Conservation (phyloP, 116 monocot species). For the Zostera marina region DNA sequence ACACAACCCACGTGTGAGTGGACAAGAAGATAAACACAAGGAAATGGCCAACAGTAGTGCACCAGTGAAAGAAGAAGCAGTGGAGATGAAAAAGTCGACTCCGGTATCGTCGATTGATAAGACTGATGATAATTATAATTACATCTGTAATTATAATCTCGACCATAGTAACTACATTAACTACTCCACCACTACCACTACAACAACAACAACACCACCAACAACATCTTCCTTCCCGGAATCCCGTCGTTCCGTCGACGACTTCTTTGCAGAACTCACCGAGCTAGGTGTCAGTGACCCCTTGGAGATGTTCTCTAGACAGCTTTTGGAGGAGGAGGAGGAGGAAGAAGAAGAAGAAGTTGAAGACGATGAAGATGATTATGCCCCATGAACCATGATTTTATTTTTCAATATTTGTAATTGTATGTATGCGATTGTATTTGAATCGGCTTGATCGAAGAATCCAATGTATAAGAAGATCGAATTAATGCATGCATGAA, state of each 20-base stretch:
- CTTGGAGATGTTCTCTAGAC: not conserved
- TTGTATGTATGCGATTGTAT: no score
- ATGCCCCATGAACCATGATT: no score
- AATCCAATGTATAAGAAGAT: no score
- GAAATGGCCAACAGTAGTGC: not conserved
- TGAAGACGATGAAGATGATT: not conserved
- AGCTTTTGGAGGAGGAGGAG: not conserved
- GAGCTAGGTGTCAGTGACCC: not conserved
- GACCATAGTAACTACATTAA: no score
- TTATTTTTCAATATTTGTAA: not conserved
- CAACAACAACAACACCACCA: no score
- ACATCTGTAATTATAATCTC: not conserved
- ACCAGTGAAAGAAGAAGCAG: not conserved
- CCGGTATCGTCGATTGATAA: not conserved
- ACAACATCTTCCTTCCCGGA: not conserved
- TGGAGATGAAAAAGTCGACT: not conserved
- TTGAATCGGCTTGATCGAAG: no score
- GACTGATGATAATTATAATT: not conserved
- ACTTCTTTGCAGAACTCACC: not conserved
- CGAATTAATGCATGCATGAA: no score
- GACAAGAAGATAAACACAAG: conserved; percentile 8
- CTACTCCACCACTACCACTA: no score
- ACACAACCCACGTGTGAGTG: conserved; percentile 16
- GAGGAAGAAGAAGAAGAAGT: not conserved
- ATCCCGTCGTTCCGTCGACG: not conserved